phyloP scores from a whole-genome alignment of 352 stramenopile species.

The Phytopythium boreale region DNA sequence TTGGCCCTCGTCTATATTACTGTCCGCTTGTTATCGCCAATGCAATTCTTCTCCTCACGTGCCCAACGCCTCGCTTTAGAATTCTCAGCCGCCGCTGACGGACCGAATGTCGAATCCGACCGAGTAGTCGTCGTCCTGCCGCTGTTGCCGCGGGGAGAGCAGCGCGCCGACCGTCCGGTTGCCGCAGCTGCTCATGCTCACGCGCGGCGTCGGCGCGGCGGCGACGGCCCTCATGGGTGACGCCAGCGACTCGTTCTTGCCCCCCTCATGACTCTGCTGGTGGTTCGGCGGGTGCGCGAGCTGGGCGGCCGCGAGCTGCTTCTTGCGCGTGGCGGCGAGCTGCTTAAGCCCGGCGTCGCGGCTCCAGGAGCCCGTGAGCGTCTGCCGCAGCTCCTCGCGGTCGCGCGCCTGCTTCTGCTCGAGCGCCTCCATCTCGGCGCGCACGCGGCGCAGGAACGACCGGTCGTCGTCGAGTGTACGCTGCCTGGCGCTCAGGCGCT shows the following conservation, averaged over 20 bases:
- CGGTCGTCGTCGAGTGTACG: constrained; percentile 53
- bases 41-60: not conserved
- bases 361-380: constrained; percentile 61
- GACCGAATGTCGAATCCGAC: constrained; percentile 76
- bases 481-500: constrained; percentile 34
- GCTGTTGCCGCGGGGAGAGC: not conserved
- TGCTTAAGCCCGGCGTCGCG: constrained; percentile 66
- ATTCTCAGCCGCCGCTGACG: constrained; percentile 34
- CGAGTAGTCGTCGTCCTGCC: constrained; percentile 48
- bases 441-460: constrained; percentile 46
- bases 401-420: constrained; percentile 52
- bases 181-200: constrained; percentile 19
- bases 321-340: constrained; percentile 57
- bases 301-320: constrained; percentile 50
- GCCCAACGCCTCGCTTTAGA: not conserved
- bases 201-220: constrained; percentile 4
- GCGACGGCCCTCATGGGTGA: constrained; percentile 1
- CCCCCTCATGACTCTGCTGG: not conserved
- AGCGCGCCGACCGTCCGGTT: constrained; percentile 23
- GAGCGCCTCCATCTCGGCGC: constrained; percentile 55
- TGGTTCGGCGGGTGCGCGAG: constrained; percentile 12
- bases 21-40: not conserved
- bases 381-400: constrained; percentile 48
- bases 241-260: constrained; percentile 2
- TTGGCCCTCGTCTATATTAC: not conserved